phyloP scores from a whole-genome alignment of 2,329 filamentous ascomycete species.

The Ascochyta lentis region DNA sequence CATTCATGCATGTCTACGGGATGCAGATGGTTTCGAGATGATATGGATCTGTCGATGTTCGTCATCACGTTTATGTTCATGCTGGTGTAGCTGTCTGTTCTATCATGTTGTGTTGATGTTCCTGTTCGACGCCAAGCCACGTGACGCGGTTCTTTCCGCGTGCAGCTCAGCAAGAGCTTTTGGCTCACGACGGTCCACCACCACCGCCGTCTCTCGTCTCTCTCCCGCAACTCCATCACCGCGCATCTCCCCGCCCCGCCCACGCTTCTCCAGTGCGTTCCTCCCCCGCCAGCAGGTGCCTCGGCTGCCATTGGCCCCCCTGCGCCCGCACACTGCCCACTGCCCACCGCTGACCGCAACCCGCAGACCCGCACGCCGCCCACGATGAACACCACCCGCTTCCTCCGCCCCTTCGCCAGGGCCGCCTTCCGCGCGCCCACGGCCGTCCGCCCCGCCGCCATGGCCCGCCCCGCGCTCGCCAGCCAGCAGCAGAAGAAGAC shows the following conservation, averaged over 20 bases:
- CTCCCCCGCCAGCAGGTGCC: slow-evolving; percentile 24
- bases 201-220: slow-evolving; percentile 32
- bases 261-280: slow-evolving; percentile 41
- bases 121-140: slow-evolving; percentile 26
- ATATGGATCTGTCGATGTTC: not conserved
- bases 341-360: slow-evolving; percentile 40
- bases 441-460: slow-evolving; percentile 41
- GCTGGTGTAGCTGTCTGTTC: no score
- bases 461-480: slow-evolving; percentile 46
- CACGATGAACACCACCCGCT: slow-evolving; percentile 52
- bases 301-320: slow-evolving; percentile 34
- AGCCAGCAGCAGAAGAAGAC: slow-evolving; percentile 47
- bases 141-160: slow-evolving; percentile 33
- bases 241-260: slow-evolving; percentile 43
- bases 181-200: slow-evolving; percentile 32
- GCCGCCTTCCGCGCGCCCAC: slow-evolving; percentile 49
- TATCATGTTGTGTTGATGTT: not conserved
- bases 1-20: no score
- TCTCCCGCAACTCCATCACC: slow-evolving; percentile 42
- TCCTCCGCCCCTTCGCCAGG: slow-evolving; percentile 52
- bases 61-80: no score
- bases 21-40: not conserved
- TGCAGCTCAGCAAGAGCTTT: slow-evolving; percentile 37
- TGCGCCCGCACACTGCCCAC: slow-evolving; percentile 17
- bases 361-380: slow-evolving; percentile 33